Evolutionary conservation across 2,329 filamentous ascomycete genomes (phyloP).

Genomic region (Zymoseptoria brevis): DNA sequence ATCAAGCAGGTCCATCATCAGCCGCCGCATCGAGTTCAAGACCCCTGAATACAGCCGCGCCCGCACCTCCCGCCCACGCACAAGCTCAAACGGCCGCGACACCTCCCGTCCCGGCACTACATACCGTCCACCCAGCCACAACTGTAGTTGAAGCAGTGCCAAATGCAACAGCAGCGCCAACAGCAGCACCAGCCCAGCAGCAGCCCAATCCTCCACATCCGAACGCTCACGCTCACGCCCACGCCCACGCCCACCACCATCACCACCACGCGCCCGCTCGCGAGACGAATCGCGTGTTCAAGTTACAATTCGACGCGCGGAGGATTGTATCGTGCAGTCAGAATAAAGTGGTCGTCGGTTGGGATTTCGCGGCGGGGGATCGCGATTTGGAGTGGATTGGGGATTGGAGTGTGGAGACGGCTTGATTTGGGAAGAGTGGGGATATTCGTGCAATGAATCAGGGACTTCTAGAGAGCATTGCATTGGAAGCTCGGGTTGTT

Average conservation of each 20-base stretch:
- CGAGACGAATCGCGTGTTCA: conserved; percentile 67
- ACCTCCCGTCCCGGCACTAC: neutral
- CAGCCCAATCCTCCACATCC: conserved; percentile 14
- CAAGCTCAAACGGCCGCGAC: neutral
- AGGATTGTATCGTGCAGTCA: conserved; percentile 93
- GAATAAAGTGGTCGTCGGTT: conserved; percentile 83
- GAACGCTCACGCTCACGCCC: conserved; percentile 7
- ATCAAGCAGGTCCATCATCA: neutral
- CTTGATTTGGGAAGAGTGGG: conserved; percentile 5
- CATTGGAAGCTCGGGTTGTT: too few relatives aligned
- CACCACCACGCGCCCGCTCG: conserved; percentile 20
- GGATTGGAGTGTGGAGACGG: conserved; percentile 27
- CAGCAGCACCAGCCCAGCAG: conserved; percentile 16
- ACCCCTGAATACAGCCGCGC: neutral
- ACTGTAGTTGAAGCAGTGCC: conserved; percentile 7
- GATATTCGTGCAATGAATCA: too few relatives aligned
- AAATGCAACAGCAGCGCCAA: conserved; percentile 15
- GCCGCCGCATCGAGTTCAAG: neutral
- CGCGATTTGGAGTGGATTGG: conserved; percentile 44
- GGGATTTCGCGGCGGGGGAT: conserved; percentile 93
- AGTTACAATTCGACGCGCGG: conserved; percentile 89
- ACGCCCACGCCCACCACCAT: conserved; percentile 21
- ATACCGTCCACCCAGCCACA: neutral
- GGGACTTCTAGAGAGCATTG: too few relatives aligned
- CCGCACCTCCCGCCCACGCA: neutral